Base-by-base conservation (phyloP, 1,284 basidiomycete genomes). In the Pulveroboletus sp. region DNA sequence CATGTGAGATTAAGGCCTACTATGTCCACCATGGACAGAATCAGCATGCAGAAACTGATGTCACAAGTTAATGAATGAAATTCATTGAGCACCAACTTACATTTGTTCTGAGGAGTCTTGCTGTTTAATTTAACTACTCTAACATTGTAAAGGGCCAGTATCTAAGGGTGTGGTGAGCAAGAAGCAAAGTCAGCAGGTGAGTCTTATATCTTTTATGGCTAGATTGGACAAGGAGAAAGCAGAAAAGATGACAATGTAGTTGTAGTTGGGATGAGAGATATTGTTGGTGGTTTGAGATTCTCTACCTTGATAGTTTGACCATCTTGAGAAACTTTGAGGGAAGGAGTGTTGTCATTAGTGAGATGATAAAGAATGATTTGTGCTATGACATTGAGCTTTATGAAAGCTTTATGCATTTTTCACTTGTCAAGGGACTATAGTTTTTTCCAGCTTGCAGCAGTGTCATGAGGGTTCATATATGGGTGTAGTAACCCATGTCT, bases 1-100 rank as follows among this genome's bases (percentile, higher is more conserved):
- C 51, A 70, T 1, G 60, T 56, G 0, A 71, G 33, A 20, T 71
- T 71, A 0, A 71, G 38, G 0, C 66, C 52, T 0, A 65, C 42
- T 0, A 31, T 20, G 0, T 64, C 59, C 1, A 70, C 67, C 29
- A 40, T 49, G 0, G 68, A 71, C 0, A 71, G 36, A 1, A 71
- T 58, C 0, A 71, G 49, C 0, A 71, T 57, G 0, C 53, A 40
- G 0, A 55, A 5, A 0, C 59, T 59, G 0, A 1, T 15, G 0
- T 59, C n/a, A 0, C 11, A 7, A 1, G 52, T 60, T 0, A 52
- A 62, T 2, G n/a, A 18, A 2, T 49, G 11, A 14, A 65, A 67
- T 1, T 54, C 25, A 0, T 57, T 6, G 1, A 62, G 14, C 14
- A 56, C 6, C 0, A 28, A 0, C 14, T 56, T 43, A 4, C 24